Percentiles rank a stretch among this genome's conserved stretches.
These are phyloP conservation scores for Coniochaeta prunicola DNA, from an alignment of 2,329 filamentous ascomycete species.

Conservation along the genomic window DNA sequence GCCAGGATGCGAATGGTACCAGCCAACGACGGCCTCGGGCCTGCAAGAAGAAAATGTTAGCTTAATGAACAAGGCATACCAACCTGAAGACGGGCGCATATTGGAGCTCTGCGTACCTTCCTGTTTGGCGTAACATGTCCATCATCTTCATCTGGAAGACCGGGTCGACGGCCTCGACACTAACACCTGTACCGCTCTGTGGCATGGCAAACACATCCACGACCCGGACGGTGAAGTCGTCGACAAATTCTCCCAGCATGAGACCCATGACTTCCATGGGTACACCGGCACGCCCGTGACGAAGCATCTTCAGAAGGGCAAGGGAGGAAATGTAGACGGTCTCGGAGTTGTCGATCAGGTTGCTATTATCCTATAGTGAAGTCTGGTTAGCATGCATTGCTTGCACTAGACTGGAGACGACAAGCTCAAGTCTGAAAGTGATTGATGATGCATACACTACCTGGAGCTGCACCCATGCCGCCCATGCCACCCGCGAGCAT, in stretches of 20 bases:
- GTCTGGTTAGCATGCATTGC: not conserved
- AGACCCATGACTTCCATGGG: constrained; percentile 99
- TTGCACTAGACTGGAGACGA: not conserved
- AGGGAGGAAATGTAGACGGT: constrained; percentile 99
- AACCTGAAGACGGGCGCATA: constrained; percentile 7
- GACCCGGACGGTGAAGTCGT: constrained; percentile 96
- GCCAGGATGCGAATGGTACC: constrained; percentile 99
- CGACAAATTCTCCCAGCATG: constrained; percentile 98
- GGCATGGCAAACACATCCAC: constrained; percentile 99
- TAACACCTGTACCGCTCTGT: constrained; percentile 95
- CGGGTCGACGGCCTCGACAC: constrained; percentile 94
- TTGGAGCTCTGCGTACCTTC: constrained; percentile 57
- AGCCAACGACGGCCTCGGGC: constrained; percentile 94
- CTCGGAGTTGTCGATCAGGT: constrained; percentile 96
- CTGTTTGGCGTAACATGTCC: constrained; percentile 98
- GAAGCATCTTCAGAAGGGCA: constrained; percentile 95
- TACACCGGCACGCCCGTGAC: constrained; percentile 93
- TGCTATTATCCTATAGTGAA: constrained; percentile 66
- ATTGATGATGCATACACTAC: constrained; percentile 43
- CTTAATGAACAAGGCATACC: not conserved
- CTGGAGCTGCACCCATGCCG: constrained; percentile 51
- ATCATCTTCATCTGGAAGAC: constrained; percentile 99
- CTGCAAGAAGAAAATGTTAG: constrained; percentile 34
- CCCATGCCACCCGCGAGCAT: constrained; percentile 75
- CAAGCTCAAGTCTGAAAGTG: not conserved